These are phyloP conservation scores for Talaromyces adpressus DNA, from an alignment of 495 filamentous ascomycete genomes.

Conservation along the genomic window DNA sequence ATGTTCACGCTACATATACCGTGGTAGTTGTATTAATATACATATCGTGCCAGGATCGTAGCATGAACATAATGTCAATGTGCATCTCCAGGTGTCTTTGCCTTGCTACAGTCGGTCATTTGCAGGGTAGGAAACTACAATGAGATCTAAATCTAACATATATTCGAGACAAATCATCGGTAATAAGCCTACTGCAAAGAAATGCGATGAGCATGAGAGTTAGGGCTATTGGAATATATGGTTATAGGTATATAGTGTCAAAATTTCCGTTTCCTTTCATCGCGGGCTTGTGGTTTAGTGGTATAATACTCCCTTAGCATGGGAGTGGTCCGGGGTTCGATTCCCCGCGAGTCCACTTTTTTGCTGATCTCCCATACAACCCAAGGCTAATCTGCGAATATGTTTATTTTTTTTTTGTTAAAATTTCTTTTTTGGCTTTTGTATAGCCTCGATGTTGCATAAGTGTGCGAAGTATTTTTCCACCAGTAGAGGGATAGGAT, in stretches of 20 bases:
- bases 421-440: not conserved
- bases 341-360: conserved; percentile 44
- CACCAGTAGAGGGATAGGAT: not conserved
- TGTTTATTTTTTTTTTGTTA: too few species aligned
- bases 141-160: not conserved
- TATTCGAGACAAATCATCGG: not conserved
- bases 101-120: not conserved
- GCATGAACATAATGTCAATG: not conserved
- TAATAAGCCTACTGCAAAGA: not conserved
- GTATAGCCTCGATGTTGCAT: not conserved
- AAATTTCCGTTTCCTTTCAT: not conserved
- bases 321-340: conserved; percentile 52
- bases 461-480: not conserved
- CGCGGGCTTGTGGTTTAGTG: conserved; percentile 38
- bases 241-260: not conserved
- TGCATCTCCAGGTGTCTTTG: not conserved
- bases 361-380: not conserved
- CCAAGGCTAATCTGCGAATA: not conserved
- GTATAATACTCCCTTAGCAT: conserved; percentile 41
- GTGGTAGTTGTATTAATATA: not conserved
- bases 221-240: not conserved
- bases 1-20: not conserved
- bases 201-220: not conserved
- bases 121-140: not conserved
- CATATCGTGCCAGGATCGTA: not conserved